Conservation (phyloP, 495 filamentous ascomycete genomes). For the Aspergillus haitiensis region DNA sequence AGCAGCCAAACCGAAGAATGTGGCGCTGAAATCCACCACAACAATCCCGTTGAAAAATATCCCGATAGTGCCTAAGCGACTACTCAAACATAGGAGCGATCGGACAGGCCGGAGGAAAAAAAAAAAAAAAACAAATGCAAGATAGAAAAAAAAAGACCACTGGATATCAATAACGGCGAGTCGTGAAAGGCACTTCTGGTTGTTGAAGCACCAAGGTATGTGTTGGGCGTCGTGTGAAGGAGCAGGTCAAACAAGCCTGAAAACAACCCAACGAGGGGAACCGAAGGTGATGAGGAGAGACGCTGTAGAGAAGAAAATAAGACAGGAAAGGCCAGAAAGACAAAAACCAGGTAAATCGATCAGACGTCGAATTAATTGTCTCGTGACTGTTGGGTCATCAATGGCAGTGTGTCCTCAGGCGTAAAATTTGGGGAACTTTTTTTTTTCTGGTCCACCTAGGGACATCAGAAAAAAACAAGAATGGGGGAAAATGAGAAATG, state of each 20-base stretch:
- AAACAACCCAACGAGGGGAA: constrained; percentile 21
- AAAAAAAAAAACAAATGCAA: constrained; percentile 6
- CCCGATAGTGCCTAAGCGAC: constrained; percentile 22
- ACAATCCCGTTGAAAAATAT: constrained; percentile 38
- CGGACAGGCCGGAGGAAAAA: constrained; percentile 20
- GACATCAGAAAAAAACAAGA: constrained; percentile 17
- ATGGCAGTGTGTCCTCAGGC: constrained; percentile 32
- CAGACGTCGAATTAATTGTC: constrained; percentile 23
- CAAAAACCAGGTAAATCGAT: constrained; percentile 26
- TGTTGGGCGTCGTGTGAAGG: constrained; percentile 9
- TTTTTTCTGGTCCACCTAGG: constrained; percentile 24
- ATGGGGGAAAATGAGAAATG: constrained; percentile 12
- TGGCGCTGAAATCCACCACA: constrained; percentile 46
- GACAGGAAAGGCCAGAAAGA: constrained; percentile 16
- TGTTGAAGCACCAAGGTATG: background rate
- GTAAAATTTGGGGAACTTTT: constrained; percentile 23
- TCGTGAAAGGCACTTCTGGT: constrained; percentile 6
- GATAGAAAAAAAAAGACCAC: background rate
- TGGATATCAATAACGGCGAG: background rate
- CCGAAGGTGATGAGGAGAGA: constrained; percentile 6
- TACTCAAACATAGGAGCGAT: constrained; percentile 42
- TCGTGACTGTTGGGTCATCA: constrained; percentile 32
- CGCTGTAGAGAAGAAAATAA: constrained; percentile 16
- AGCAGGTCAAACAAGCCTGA: constrained; percentile 13
- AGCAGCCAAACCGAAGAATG: constrained; percentile 41